Conservation (phyloP, 305 asterid genomes). For the Fraxinus nigra region DNA sequence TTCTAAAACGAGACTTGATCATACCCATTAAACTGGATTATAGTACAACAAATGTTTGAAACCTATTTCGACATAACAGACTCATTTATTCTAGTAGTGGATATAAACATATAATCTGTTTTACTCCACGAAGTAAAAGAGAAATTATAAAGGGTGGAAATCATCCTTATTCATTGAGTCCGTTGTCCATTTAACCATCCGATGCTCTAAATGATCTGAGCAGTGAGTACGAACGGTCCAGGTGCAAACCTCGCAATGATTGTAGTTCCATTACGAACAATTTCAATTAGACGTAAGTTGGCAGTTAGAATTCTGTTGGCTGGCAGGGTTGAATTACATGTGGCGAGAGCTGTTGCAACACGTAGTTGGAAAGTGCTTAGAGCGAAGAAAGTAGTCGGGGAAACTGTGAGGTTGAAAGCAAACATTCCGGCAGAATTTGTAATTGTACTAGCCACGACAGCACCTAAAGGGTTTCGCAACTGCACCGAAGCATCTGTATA, state of each 20-base stretch:
- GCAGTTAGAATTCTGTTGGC: neutral
- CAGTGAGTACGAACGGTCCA: too few relatives aligned
- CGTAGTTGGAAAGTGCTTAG: too few relatives aligned
- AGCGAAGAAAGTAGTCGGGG: too few relatives aligned
- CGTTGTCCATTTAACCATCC: neutral
- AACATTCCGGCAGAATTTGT: neutral
- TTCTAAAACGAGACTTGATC: neutral
- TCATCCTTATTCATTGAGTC: neutral
- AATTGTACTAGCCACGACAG: neutral
- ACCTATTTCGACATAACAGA: neutral
- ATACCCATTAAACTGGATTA: neutral
- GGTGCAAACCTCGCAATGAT: too few relatives aligned
- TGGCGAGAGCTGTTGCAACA: neutral
- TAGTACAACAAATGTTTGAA: neutral
- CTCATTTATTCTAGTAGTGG: neutral
- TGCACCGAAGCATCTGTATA: neutral
- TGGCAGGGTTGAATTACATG: neutral
- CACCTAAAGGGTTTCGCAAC: neutral
- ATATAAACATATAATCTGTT: neutral
- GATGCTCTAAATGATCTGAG: neutral
- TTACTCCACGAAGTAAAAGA: neutral
- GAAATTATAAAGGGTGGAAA: neutral
- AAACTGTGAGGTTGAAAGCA: neutral
- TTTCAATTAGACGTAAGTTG: too few relatives aligned
- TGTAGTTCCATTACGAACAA: too few relatives aligned